Base-by-base conservation (phyloP, 768 basidiomycete species). In the Rhodotorula babjevae region DNA sequence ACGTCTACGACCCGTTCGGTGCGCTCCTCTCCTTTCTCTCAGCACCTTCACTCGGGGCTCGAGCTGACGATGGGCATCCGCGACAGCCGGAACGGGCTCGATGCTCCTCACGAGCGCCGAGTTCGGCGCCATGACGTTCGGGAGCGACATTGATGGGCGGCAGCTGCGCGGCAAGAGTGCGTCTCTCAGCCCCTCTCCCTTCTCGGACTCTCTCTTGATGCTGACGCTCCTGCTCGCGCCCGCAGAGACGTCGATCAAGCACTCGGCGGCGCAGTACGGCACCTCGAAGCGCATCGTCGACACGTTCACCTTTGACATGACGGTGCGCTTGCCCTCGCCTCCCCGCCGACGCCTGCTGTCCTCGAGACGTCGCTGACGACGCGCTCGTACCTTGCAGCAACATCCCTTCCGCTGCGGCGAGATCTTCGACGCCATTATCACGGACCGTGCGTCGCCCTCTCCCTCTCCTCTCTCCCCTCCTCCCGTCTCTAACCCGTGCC, bases 1-100 rank as follows among this genome's bases (percentile, higher is more conserved):
- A 95, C 33, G 84, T 98, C 25, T 99, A 98, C 76, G 96, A 99
- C 79, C 96, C 96, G 0, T 99, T 98, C 80, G 87, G 92, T 92
- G 67, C 72, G 77, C 40, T 59, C 86, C 80, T 0, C 44, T 67
- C 29, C 59, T 57, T 19, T 53, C 63, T 50, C 31, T 70, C 63
- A 7, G 12, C 2, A 7, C 14, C 3, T 2, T 46, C 2, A 46
- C 8, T 12, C 14, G 44, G 12, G 44, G 8, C 44, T 2, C 8
- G 19, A 62, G 60, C 49, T 55, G 27, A 29, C 50, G 16, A 31
- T 19, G 11, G 1, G 16, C 21, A 5, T 16, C 15, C 29, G n/a
- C 15, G 19, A 36, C 60, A 93, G 91, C 74, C 7, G 77, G 79
- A 7, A 80, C 80, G 0, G 79, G 79, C 8, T 82, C 81, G 11